Evolutionary conservation across 305 asterid species (phyloP).

Genomic region (Solanum hybrid): DNA sequence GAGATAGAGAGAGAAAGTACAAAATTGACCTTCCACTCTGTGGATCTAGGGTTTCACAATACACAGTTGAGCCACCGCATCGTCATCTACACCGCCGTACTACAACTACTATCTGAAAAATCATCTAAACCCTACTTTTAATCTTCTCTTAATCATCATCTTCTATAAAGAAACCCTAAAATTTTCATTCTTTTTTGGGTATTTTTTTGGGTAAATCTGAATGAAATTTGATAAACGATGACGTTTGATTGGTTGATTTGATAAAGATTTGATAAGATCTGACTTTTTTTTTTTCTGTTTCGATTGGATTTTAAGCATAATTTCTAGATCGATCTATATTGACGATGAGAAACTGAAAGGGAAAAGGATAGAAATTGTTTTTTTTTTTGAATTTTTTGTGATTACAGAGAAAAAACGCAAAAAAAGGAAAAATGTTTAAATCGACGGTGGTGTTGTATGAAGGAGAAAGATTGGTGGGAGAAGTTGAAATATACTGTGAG

Average conservation of each 20-base stretch:
- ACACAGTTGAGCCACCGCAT: not conserved
- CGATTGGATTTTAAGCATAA: not conserved
- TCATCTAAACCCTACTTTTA: not conserved
- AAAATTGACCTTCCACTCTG: constrained; percentile 8
- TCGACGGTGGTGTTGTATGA: constrained; percentile 49
- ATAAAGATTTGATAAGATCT: not conserved
- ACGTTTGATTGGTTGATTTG: constrained; percentile 1
- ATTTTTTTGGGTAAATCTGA: constrained; percentile 29
- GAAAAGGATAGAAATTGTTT: not conserved
- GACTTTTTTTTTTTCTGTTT: not conserved
- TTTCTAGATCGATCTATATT: not conserved
- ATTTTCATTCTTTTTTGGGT: not conserved
- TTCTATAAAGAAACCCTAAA: constrained; percentile 20
- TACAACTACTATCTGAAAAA: not conserved
- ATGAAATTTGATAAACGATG: constrained; percentile 8
- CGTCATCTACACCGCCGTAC: not conserved
- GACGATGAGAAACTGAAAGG: constrained; percentile 10
- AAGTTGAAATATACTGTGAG: constrained; percentile 53
- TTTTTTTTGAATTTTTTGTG: not conserved
- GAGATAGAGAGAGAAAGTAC: constrained; percentile 1
- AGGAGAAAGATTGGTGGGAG: constrained; percentile 74
- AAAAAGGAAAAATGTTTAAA: constrained; percentile 24
- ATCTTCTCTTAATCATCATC: constrained; percentile 8
- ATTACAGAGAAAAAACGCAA: not conserved
- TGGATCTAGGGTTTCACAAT: constrained; percentile 37